These are phyloP conservation scores for Triticum dicoccoides DNA, from an alignment of 176 grass and related monocot species.

Conservation along the genomic window DNA sequence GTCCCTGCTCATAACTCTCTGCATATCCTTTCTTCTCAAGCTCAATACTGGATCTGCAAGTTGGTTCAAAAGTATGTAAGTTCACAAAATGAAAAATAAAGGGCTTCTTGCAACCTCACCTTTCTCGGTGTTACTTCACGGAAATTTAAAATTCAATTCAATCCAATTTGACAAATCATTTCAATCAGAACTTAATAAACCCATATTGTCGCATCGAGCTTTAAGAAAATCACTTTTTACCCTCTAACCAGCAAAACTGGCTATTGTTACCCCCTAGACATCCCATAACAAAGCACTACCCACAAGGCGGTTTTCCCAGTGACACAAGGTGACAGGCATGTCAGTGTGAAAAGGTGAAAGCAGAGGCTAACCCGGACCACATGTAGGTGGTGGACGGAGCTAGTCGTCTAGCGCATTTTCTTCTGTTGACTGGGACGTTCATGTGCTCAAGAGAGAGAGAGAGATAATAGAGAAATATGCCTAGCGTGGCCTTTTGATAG, in stretches of 20 bases:
- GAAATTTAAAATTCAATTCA: neutral
- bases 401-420: neutral
- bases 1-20: slow-evolving; percentile 80
- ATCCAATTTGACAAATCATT: neutral
- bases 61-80: slow-evolving; percentile 7
- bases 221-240: neutral
- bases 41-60: slow-evolving; percentile 65
- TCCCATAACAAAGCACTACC: neutral
- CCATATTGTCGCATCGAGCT: neutral
- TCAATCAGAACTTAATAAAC: slow-evolving; percentile 12
- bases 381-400: neutral
- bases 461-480: neutral
- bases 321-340: neutral
- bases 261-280: neutral
- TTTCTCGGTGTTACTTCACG: neutral
- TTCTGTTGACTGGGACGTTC: neutral
- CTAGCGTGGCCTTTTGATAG: neutral
- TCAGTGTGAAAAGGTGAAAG: neutral
- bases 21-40: slow-evolving; percentile 87
- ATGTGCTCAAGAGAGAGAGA: neutral
- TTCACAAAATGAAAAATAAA: slow-evolving; percentile 15
- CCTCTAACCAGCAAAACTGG: neutral
- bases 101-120: neutral
- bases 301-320: neutral
- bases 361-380: neutral